Evolutionary conservation across 805 yeast genomes (phyloP).

Genomic region (Candida stauntonica): DNA sequence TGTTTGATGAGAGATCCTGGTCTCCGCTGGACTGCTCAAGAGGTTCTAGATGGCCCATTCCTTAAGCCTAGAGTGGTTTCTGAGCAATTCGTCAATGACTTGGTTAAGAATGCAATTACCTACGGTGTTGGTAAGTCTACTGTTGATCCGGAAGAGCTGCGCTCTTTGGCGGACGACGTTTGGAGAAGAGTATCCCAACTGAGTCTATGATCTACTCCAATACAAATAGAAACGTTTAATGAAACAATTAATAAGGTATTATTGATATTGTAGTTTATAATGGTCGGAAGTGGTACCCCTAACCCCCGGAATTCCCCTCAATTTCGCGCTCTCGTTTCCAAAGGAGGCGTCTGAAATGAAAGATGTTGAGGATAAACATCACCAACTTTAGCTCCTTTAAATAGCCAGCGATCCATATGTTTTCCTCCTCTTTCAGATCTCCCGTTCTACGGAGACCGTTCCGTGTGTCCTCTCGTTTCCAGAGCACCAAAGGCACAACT

Average conservation of each 20-base stretch:
- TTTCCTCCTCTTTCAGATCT: too few species aligned
- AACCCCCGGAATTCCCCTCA: not conserved
- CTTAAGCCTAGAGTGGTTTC: conserved; percentile 73
- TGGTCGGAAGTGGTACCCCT: not conserved
- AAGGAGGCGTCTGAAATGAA: not conserved
- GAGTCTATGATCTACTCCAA: conserved; percentile 17
- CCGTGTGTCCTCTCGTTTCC: too few species aligned
- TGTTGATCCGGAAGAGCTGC: conserved; percentile 41
- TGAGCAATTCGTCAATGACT: conserved; percentile 57
- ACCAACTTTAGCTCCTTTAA: too few species aligned
- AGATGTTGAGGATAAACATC: too few species aligned
- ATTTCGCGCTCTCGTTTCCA: not conserved
- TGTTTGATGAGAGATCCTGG: conserved; percentile 72
- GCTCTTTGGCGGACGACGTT: conserved; percentile 50
- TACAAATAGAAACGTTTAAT: too few species aligned
- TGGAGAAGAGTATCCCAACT: conserved; percentile 39
- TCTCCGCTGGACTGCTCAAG: conserved; percentile 58
- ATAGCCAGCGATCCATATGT: not conserved
- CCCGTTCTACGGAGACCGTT: too few species aligned
- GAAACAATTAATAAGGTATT: too few species aligned
- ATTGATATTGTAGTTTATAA: too few species aligned
- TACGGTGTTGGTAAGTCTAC: conserved; percentile 55
- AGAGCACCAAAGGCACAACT: conserved; percentile 11
- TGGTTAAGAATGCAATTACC: conserved; percentile 71
- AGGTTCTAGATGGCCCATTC: conserved; percentile 60